Evolutionary conservation across 169 alveolate genomes (phyloP).

Genomic region (Babesia bovis): DNA sequence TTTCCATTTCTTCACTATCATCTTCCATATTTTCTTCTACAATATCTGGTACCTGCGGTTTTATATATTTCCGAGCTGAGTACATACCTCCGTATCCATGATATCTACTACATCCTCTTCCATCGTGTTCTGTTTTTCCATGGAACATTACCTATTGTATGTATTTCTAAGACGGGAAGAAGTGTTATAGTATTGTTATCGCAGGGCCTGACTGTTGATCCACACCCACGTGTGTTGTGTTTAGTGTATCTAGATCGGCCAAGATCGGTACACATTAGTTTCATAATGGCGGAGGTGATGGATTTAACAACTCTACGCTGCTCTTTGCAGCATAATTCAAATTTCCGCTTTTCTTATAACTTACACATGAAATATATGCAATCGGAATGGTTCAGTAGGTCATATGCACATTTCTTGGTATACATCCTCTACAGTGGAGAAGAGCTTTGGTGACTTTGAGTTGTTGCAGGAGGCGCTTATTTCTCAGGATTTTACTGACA

Average conservation of each 20-base stretch:
- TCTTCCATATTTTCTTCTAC: conserved; percentile 3
- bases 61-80: too few relatives aligned
- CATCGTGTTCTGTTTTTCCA: too few relatives aligned
- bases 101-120: conserved; percentile 8
- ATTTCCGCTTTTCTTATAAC: conserved; percentile 17
- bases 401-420: not conserved
- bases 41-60: conserved; percentile 20
- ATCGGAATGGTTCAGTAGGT: conserved; percentile 38
- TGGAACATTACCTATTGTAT: too few relatives aligned
- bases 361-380: conserved; percentile 38
- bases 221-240: not conserved
- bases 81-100: not conserved
- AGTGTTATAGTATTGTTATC: too few relatives aligned
- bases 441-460: conserved; percentile 58
- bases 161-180: too few relatives aligned
- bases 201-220: too few relatives aligned
- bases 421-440: conserved; percentile 17
- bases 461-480: conserved; percentile 46
- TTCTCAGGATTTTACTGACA: conserved; percentile 38
- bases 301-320: conserved; percentile 19
- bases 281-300: not conserved
- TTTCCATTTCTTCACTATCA: not conserved
- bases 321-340: conserved; percentile 25
- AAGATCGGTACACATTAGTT: conserved; percentile 3
- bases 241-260: not conserved